Percentiles rank a stretch among this genome's conserved stretches.
Evolutionary conservation across 2,329 filamentous ascomycete species (phyloP).

Genomic region (Arthrocladium fulminans): DNA sequence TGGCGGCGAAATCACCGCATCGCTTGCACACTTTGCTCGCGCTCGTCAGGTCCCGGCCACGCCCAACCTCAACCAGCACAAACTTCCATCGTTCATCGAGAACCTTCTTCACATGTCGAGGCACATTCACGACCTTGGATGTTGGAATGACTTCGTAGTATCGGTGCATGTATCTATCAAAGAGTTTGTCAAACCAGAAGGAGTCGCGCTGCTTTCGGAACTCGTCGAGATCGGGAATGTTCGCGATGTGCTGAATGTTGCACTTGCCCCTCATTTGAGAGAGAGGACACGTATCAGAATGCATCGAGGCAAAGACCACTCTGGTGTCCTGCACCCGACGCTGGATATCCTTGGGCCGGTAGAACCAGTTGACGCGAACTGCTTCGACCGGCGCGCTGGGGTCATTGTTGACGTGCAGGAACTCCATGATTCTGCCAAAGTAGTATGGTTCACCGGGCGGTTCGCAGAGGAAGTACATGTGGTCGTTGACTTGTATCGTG

Average conservation of each 20-base stretch:
- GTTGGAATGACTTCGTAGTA: conserved; percentile 96
- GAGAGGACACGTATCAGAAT: conserved; percentile 90
- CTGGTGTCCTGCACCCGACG: conserved; percentile 86
- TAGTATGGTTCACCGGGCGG: conserved; percentile 98
- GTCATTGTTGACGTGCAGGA: conserved; percentile 73
- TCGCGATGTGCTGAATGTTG: conserved; percentile 75
- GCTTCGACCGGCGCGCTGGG: conserved; percentile 66
- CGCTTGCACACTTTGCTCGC: conserved; percentile 94
- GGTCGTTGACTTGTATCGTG: conserved; percentile 69
- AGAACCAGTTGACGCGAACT: conserved; percentile 95
- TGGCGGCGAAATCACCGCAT: conserved; percentile 83
- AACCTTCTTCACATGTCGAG: conserved; percentile 87
- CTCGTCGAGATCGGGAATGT: conserved; percentile 72
- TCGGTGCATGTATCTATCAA: conserved; percentile 95
- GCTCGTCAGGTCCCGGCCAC: conserved; percentile 89
- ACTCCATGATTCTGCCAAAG: conserved; percentile 96
- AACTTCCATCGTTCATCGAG: conserved; percentile 95
- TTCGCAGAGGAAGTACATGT: conserved; percentile 95
- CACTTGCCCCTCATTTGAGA: conserved; percentile 91
- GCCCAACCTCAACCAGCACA: conserved; percentile 85
- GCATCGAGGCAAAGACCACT: conserved; percentile 92
- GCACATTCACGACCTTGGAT: conserved; percentile 87
- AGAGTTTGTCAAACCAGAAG: conserved; percentile 97
- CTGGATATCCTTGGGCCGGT: conserved; percentile 89
- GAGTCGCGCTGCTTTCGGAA: conserved; percentile 77